phyloP scores from a whole-genome alignment of 805 yeast species.

The Starmera dryadoides region DNA sequence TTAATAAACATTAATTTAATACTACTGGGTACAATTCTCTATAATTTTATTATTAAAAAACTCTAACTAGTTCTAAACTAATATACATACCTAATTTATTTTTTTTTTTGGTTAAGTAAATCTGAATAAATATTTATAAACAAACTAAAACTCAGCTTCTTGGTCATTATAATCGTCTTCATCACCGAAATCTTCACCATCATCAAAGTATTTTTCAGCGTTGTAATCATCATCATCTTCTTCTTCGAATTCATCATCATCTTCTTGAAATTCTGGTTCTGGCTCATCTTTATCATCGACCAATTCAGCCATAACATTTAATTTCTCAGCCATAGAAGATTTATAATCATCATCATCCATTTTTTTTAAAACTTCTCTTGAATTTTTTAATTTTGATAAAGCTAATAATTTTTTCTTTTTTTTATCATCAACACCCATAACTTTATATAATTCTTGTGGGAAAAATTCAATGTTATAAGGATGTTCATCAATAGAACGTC shows the following conservation, averaged over 20 bases:
- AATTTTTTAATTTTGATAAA: slow-evolving; percentile 26
- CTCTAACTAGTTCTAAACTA: no score
- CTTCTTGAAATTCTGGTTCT: slow-evolving; percentile 33
- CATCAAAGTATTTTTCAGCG: slow-evolving; percentile 58
- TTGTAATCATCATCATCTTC: slow-evolving; percentile 61
- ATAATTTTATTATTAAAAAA: no score
- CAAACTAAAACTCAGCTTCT: slow-evolving; percentile 48
- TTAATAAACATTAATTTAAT: no score
- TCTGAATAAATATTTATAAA: no score
- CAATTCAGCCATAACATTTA: slow-evolving; percentile 42
- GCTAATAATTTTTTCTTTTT: slow-evolving; percentile 43
- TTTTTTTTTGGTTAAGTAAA: background rate
- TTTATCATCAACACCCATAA: slow-evolving; percentile 56
- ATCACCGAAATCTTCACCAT: slow-evolving; percentile 42
- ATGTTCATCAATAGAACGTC: slow-evolving; percentile 69
- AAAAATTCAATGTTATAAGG: slow-evolving; percentile 66
- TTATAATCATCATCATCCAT: slow-evolving; percentile 22
- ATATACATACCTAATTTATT: background rate
- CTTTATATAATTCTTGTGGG: slow-evolving; percentile 69
- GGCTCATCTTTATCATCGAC: slow-evolving; percentile 34
- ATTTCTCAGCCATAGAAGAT: slow-evolving; percentile 36
- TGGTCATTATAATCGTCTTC: slow-evolving; percentile 44
- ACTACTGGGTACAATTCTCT: no score
- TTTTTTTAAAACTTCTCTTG: slow-evolving; percentile 15
- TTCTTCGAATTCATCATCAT: slow-evolving; percentile 51